Base-by-base conservation (phyloP, 1,139 yeast genomes). In the Scheffersomyces quercinus region DNA sequence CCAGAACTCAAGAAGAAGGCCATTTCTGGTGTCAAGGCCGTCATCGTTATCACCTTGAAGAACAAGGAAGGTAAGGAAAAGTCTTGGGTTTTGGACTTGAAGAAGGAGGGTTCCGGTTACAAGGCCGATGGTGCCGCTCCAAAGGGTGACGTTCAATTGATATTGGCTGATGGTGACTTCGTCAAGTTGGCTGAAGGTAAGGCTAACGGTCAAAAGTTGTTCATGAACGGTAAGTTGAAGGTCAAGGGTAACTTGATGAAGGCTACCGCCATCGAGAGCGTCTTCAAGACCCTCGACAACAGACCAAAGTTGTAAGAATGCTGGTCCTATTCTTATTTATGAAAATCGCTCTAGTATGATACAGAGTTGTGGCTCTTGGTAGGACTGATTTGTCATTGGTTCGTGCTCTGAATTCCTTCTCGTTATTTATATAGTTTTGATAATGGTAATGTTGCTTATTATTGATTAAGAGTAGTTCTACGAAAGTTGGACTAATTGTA, bases 241-340 rank as follows among this genome's bases (percentile, higher is more conserved):
- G 84, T 88, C 54, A 85, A 83, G 75, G 96, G 96, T 58, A 87
- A 88, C 71, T 85, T 88, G 73, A 85, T 86, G 91, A 88, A 88
- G 77, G 95, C 95, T 48, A 82, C 91, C 45, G 79, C 83, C 48
- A 81, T 87, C 51, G 95, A 88, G 68, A 68, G 78, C 39, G 83
- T 88, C 40, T 79, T 88, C 70, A 85, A 85, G 74, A 68, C 79
- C 44, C 79, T 86, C 43, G 83, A 77, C 57, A 83, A 83, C 43
- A 71, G 71, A 65, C 65, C 80, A 48, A 74, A 74, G 67, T 71
- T 71, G 56, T 71, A 68, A 57, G 56, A 26, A 31, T 31, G 35
- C 26, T 42, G 16, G 29, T 12, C 29, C 15, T 12, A 12, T 34
- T n/a, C 29, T 16, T 35, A 35, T 35, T 35, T 20, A 35, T 35